Percentiles rank a stretch among this genome's conserved stretches.
Conservation (phyloP, 306 rosid genomes). For the Elaeagnus macrophylla region DNA sequence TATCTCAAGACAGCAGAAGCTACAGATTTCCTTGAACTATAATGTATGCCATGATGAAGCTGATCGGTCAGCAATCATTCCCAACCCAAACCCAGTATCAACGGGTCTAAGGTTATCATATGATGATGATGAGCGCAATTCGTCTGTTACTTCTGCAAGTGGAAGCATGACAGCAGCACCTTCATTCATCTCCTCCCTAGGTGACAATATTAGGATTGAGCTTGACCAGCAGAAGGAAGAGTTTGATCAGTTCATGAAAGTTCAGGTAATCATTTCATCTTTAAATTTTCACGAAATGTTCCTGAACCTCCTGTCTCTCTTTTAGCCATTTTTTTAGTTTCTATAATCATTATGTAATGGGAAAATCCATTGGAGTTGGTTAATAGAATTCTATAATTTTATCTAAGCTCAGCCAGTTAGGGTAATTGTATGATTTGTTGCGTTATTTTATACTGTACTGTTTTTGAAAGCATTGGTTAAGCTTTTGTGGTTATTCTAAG, state of each 20-base stretch:
- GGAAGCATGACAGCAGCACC: conserved; percentile 72
- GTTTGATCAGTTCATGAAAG: conserved; percentile 58
- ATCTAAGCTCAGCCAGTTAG: too few relatives aligned
- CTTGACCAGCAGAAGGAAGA: conserved; percentile 83
- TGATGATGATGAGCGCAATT: conserved; percentile 87
- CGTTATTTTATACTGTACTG: too few relatives aligned
- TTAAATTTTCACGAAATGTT: too few relatives aligned
- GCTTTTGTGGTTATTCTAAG: too few relatives aligned
- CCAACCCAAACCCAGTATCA: conserved; percentile 71
- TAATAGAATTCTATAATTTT: too few relatives aligned
- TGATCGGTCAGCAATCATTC: conserved; percentile 58
- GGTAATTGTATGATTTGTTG: too few relatives aligned
- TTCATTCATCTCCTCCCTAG: conserved; percentile 51
- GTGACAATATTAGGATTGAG: conserved; percentile 62
- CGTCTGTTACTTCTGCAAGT: conserved; percentile 85
- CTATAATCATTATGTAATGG: too few relatives aligned
- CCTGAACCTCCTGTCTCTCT: too few relatives aligned
- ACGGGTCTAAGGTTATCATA: conserved; percentile 84
- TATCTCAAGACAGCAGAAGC: conserved; percentile 64
- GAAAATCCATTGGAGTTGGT: too few relatives aligned
- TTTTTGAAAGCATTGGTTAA: too few relatives aligned
- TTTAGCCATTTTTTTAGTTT: too few relatives aligned
- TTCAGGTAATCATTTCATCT: conserved; percentile 48
- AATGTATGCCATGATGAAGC: conserved; percentile 58
- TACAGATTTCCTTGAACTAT: conserved; percentile 74